Base-by-base conservation (phyloP, 2,329 filamentous ascomycete genomes). In the Clonostachys sp. region DNA sequence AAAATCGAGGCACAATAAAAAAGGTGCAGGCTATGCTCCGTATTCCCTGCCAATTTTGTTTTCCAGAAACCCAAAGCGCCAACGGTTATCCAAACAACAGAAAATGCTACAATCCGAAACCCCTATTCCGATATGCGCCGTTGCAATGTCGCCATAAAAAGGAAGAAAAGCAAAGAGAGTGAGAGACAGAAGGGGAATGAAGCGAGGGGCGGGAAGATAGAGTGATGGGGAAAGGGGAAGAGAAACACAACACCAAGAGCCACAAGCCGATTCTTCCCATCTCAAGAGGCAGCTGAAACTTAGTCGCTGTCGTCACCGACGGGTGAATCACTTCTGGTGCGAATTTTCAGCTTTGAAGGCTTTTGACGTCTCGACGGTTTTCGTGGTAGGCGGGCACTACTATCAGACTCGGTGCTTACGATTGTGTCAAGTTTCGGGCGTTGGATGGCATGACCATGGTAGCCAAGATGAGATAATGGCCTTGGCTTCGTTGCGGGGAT, bases 351-450 rank as follows among this genome's bases (percentile, higher is more conserved):
- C 47, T 59, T 63, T 6, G 55, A 53, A 9, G 65, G 60, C 47
- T 52, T 59, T 46, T 57, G 58, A 39, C 59, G 60, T 47, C 57
- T 14, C 57, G 55, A 34, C 59, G 57, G 39, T 57, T 63, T 14
- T 30, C 35, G 36, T 18, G 60, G 62, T 43, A 56, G 51, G 43
- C 58, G 55, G 18, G 58, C 57, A 41, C 14, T 39, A 18, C 36
- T 18, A 60, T 38, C 70, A 64, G 16, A 67, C 68, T 59, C 73
- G 74, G 67, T 69, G 60, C 73, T 76, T 44, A 63, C 50, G 16
- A 77, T 77, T 10, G 74, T 77, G 48, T 72, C 66, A 35, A 77
- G 61, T 55, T 68, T 72, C 5, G 73, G 71, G 42, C 70, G 63
- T 51, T 68, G 67, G 1, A 65, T 68, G 35, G 62, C 67, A 49